Base-by-base conservation (phyloP, 1,139 yeast genomes). In the Pneumocystis carinii region DNA sequence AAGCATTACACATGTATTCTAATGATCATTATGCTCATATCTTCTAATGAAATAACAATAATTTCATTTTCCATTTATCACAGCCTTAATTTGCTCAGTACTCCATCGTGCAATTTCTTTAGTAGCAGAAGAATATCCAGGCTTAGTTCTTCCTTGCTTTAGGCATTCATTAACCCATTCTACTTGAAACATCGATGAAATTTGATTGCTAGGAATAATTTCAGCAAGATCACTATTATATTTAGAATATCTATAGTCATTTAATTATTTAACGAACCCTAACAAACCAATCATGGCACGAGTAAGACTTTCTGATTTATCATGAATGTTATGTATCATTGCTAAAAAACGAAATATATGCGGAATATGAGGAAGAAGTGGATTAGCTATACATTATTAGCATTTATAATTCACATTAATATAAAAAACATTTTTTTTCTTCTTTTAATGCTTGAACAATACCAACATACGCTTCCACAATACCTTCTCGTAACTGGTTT, bases 381-480 rank as follows among this genome's bases (percentile, higher is more conserved):
- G 80, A 62, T 81, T 81, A n/a, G 97, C 89, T 41, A 29, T 57
- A 37, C 24, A 39, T 57, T 12, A 29, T 78, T 75, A 39, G 19
- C 24, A 39, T 37, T 57, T 12, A 57, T 39, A 57, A 53, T 8
- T 27, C 12, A 6, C n/a, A 36, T 41, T 14, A 32, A 36, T 60
- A 59, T n/a, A 59, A 14, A 37, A 32, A 32, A 59, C 59, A 68
- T 32, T 63, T 64, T 63, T 81, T 85, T 64, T 83, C 83, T 6
- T 63, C 63, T 53, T 65, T 65, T 69, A 89, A 76, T 14, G 97
- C 97, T 59, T 95, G 90, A 65, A 90, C 90, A 64, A 92, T 85
- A 66, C 98, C 98, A 58, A 90, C 96, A 73, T 89, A 92, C 61
- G 97, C 90, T 74, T 92, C 97, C 71, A 92, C 79, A 15, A 90